Evolutionary conservation across 805 yeast genomes (phyloP).

Genomic region (Lachancea nothofagi): DNA sequence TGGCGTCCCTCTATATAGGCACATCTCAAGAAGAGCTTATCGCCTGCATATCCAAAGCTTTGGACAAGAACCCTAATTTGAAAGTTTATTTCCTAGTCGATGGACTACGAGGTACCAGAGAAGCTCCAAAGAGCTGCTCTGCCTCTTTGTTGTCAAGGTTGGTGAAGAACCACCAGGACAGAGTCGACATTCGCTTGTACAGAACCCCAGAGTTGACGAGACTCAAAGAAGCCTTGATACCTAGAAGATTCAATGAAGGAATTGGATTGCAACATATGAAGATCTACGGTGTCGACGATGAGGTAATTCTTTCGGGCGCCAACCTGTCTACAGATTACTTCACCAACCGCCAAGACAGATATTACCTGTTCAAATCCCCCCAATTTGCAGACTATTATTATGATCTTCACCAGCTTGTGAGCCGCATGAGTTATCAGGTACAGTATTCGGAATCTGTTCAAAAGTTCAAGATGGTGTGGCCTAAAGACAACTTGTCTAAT

Average conservation of each 20-base stretch:
- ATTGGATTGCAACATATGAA: slow-evolving; percentile 96
- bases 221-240: slow-evolving; percentile 56
- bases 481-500: slow-evolving; percentile 53
- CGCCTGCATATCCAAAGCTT: slow-evolving; percentile 53
- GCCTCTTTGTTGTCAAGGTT: slow-evolving; percentile 69
- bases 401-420: slow-evolving; percentile 59
- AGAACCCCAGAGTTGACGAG: slow-evolving; percentile 85
- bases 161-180: slow-evolving; percentile 54
- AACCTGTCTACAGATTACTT: slow-evolving; percentile 88
- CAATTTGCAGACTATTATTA: slow-evolving; percentile 67
- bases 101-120: slow-evolving; percentile 89
- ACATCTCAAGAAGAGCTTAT: slow-evolving; percentile 73
- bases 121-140: slow-evolving; percentile 72
- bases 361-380: slow-evolving; percentile 60
- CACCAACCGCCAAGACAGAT: slow-evolving; percentile 91
- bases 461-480: slow-evolving; percentile 68
- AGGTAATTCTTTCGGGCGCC: slow-evolving; percentile 84
- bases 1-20: slow-evolving; percentile 85
- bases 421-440: slow-evolving; percentile 66
- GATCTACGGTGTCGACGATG: slow-evolving; percentile 89
- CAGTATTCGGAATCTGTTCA: slow-evolving; percentile 39
- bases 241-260: slow-evolving; percentile 85
- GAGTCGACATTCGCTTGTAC: slow-evolving; percentile 79
- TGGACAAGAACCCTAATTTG: slow-evolving; percentile 53
- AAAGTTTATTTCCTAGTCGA: slow-evolving; percentile 74